These are phyloP conservation scores for Beauveria scarabaeidicola DNA, from an alignment of 2,329 filamentous ascomycete genomes.

Conservation along the genomic window DNA sequence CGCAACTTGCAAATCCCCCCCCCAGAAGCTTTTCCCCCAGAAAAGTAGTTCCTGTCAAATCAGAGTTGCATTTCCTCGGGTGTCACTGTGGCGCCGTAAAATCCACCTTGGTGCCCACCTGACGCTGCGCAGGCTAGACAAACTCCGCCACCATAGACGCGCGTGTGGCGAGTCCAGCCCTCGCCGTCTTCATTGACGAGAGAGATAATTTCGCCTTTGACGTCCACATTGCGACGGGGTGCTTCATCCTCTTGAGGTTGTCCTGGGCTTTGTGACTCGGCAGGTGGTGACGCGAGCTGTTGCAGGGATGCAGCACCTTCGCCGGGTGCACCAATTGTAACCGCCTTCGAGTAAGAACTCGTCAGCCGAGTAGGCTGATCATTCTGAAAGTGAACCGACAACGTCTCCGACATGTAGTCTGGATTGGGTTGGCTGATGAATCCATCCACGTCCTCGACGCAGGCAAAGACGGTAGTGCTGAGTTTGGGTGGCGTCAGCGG, in stretches of 20 bases:
- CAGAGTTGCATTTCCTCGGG: constrained; percentile 40
- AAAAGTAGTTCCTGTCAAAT: neutral
- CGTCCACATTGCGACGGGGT: constrained; percentile 29
- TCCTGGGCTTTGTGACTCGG: constrained; percentile 11
- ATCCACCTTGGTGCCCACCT: constrained; percentile 35
- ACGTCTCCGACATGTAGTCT: constrained; percentile 35
- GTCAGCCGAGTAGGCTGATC: constrained; percentile 27
- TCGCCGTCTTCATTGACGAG: constrained; percentile 38
- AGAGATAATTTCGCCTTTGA: constrained; percentile 43
- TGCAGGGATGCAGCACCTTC: constrained; percentile 17
- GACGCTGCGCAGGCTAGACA: constrained; percentile 48
- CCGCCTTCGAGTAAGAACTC: constrained; percentile 34
- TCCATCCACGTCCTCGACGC: constrained; percentile 32
- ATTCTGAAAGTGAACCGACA: constrained; percentile 19
- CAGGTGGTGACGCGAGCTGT: constrained; percentile 38
- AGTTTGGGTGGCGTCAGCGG: constrained; percentile 41
- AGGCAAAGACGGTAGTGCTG: constrained; percentile 33
- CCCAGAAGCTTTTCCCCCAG: neutral
- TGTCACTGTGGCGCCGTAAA: constrained; percentile 47
- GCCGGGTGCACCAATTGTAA: constrained; percentile 28
- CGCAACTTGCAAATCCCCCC: neutral
- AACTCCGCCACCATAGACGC: constrained; percentile 50
- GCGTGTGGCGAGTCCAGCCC: constrained; percentile 49
- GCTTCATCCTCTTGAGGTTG: constrained; percentile 14
- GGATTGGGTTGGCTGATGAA: constrained; percentile 43